A percentile compares a stretch with the other conserved stretches of the same genome.
Evolutionary conservation across 164 flowering plant species (phyloP).

Genomic region (Pachysandra terminalis): DNA sequence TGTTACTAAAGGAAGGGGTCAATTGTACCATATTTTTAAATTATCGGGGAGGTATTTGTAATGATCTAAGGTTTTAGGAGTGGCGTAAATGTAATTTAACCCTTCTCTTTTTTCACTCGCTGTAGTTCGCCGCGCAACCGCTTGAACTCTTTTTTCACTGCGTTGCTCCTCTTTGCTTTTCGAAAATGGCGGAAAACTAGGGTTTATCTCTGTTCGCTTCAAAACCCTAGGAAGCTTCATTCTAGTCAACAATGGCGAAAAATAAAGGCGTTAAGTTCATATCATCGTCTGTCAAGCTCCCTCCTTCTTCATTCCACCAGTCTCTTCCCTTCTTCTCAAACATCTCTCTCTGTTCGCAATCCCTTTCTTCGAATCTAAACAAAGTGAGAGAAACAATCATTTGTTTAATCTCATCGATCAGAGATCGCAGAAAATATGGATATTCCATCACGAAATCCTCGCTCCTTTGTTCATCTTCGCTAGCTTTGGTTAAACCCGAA

Average conservation of each 20-base stretch:
- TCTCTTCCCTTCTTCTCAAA: slow-evolving; percentile 8
- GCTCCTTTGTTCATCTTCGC: slow-evolving; percentile 36
- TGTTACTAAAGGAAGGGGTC: no score
- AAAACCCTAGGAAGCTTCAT: neutral
- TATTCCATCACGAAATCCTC: slow-evolving; percentile 11
- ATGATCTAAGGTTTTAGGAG: no score
- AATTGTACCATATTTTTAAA: no score
- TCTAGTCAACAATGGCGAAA: slow-evolving; percentile 24
- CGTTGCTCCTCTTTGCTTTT: no score
- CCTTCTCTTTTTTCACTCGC: no score
- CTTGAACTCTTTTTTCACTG: no score
- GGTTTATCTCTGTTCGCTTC: neutral
- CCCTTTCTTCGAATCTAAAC: slow-evolving; percentile 19
- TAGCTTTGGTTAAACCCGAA: slow-evolving; percentile 26
- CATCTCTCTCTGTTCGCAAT: slow-evolving; percentile 28
- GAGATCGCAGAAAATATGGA: slow-evolving; percentile 9
- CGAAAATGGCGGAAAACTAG: slow-evolving; percentile 17
- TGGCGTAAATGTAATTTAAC: no score
- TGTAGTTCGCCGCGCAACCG: no score
- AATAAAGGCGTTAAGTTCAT: slow-evolving; percentile 42
- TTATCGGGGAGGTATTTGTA: no score
- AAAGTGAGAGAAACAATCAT: slow-evolving; percentile 20
- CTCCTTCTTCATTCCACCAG: slow-evolving; percentile 4
- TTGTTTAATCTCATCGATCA: slow-evolving; percentile 25
- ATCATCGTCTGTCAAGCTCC: slow-evolving; percentile 40